These are phyloP conservation scores for Eremochloa ophiuroides DNA, from an alignment of 176 grass and related monocot species.

Conservation along the genomic window DNA sequence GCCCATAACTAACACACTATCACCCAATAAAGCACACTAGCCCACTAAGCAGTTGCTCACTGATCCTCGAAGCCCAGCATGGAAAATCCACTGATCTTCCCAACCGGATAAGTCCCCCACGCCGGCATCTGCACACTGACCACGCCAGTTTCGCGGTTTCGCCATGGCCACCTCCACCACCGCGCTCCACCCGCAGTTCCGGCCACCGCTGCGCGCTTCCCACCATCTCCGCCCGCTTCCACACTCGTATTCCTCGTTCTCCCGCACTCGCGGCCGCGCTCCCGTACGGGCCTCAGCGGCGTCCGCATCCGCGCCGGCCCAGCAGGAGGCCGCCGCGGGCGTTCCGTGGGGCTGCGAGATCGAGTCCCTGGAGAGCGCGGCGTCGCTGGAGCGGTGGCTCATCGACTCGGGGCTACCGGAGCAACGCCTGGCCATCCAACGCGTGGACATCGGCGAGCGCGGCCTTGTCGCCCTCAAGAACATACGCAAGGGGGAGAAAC, in stretches of 20 bases:
- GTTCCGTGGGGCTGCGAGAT: constrained; percentile 92
- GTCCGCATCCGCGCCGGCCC: constrained; percentile 27
- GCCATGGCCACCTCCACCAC: constrained; percentile 43
- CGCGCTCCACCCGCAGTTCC: constrained; percentile 38
- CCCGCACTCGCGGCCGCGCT: not conserved
- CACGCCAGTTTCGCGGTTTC: constrained; percentile 21
- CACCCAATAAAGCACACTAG: not conserved
- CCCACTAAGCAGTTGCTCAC: not conserved
- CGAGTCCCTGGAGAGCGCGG: constrained; percentile 83
- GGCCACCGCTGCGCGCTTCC: constrained; percentile 14
- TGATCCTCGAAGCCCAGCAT: not conserved
- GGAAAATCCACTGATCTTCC: not conserved
- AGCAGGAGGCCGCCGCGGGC: constrained; percentile 7
- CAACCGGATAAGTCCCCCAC: constrained; percentile 36
- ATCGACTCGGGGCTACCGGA: constrained; percentile 67
- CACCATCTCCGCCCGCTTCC: not conserved
- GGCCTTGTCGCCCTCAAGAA: constrained; percentile 91
- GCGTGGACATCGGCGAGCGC: constrained; percentile 83
- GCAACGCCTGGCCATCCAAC: constrained; percentile 67
- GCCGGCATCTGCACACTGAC: not conserved
- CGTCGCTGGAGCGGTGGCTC: constrained; percentile 75
- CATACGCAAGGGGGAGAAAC: constrained; percentile 89
- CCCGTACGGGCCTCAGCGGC: constrained; percentile 27
- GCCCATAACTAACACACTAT: not conserved
- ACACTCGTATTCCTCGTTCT: not conserved